A percentile compares a stretch with the other conserved stretches of the same genome.
phyloP scores from a whole-genome alignment of 2,329 filamentous ascomycete genomes.

The Curvularia verruculosa region DNA sequence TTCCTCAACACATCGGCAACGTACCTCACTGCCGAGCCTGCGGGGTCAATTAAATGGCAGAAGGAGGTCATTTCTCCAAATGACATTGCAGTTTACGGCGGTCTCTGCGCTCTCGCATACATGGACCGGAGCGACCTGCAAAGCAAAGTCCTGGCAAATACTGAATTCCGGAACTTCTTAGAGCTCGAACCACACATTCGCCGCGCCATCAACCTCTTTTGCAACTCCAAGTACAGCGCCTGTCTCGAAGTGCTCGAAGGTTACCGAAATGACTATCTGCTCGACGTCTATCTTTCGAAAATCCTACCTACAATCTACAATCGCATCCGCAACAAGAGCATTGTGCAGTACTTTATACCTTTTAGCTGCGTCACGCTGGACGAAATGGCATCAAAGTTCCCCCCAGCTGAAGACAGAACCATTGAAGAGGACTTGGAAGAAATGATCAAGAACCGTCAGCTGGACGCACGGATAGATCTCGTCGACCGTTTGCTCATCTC shows the following conservation, averaged over 20 bases:
- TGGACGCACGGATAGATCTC: constrained; percentile 83
- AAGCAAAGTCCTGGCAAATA: constrained; percentile 78
- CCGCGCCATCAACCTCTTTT: constrained; percentile 87
- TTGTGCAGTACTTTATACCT: constrained; percentile 88
- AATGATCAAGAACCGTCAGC: constrained; percentile 74
- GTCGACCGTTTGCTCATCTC: constrained; percentile 81
- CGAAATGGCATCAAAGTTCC: constrained; percentile 79
- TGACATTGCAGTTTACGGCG: constrained; percentile 90
- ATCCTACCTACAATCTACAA: constrained; percentile 75
- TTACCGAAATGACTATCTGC: constrained; percentile 83
- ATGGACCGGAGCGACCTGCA: constrained; percentile 83
- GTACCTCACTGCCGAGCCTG: constrained; percentile 50
- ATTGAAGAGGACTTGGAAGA: constrained; percentile 76
- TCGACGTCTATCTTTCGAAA: constrained; percentile 82
- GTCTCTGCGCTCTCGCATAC: constrained; percentile 85
- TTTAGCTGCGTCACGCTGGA: constrained; percentile 86
- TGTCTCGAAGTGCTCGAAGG: constrained; percentile 83
- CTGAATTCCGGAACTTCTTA: constrained; percentile 82
- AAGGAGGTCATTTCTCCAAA: constrained; percentile 79
- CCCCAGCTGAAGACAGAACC: constrained; percentile 52
- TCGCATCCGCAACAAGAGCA: constrained; percentile 84
- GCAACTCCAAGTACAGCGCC: constrained; percentile 84
- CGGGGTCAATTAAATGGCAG: constrained; percentile 62
- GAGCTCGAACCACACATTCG: constrained; percentile 94
- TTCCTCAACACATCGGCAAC: constrained; percentile 70